Base-by-base conservation (phyloP, 1,284 basidiomycete genomes). In the Cutaneotrichosporon mucoides region DNA sequence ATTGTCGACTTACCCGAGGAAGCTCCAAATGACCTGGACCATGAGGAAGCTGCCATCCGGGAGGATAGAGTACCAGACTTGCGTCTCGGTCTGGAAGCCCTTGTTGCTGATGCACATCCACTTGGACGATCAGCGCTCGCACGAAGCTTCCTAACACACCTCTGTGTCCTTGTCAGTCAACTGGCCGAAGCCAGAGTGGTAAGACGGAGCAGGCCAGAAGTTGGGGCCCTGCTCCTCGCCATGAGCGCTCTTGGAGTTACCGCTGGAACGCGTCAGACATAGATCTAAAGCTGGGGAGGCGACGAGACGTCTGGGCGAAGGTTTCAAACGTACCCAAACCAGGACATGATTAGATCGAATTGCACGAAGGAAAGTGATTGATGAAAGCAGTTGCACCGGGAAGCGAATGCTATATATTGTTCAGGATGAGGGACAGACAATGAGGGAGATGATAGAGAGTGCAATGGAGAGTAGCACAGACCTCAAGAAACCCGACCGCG, bases 1-100 rank as follows among this genome's bases (percentile, higher is more conserved):
- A 24, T 24, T 24, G 24, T 24, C 24, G 4, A 34, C 44, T 6
- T 71, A 95, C 93, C 96, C 96, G 56, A 95, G 85, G 49, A 89
- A 84, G 3, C 92, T 95, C 82, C 97, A 93, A 72, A 99, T 98
- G 63, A 99, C 84, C 80, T 99, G 95, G 70, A 85, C 87, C 84
- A 91, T 89, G 64, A 96, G 66, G 57, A 86, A 84, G 33, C 84
- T 85, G 5, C 94, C 94, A 81, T 96, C 90, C 43, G 87, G 84
- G 11, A 91, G 82, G 66, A 89, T 83, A 41, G 87, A 82, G 79
- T 99, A 99, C 81, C 88, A 99, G 0, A 79, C 84, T 76, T 97
- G 92, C 0, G 95, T 98, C 79, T 99, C 96, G 2, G 93, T 90
- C 47, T 86, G 84, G 76, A 98, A 96, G 0, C 93, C 92, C 24